A percentile compares a stretch with the other conserved stretches of the same genome.
These are phyloP conservation scores for Coelastrella sp. DNA, from an alignment of 139 green algal species.

Conservation along the genomic window DNA sequence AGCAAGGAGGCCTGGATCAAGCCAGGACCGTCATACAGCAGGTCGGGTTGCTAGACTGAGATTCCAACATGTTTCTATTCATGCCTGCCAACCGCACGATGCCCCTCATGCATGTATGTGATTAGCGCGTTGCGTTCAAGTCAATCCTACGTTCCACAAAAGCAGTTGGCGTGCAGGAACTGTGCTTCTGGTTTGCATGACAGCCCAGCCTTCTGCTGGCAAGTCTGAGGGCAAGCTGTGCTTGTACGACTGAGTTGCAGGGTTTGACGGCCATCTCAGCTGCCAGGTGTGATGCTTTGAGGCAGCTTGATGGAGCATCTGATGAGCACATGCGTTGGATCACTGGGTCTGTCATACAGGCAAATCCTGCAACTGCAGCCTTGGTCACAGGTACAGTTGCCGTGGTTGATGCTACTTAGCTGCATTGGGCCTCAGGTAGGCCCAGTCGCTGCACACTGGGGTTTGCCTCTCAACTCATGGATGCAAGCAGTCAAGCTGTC, in stretches of 20 bases:
- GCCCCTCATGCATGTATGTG: too few relatives aligned
- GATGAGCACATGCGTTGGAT: slow-evolving; percentile 73
- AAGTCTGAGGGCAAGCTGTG: not conserved
- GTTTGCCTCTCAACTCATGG: too few relatives aligned
- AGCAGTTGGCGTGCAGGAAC: too few relatives aligned
- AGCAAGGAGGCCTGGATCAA: slow-evolving; percentile 18
- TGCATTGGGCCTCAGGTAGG: not conserved
- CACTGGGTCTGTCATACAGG: slow-evolving; percentile 63
- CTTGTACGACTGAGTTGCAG: slow-evolving; percentile 3
- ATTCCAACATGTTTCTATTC: not conserved
- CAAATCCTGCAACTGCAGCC: slow-evolving; percentile 42
- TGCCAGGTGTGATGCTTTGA: slow-evolving; percentile 53
- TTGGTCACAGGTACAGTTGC: slow-evolving; percentile 31
- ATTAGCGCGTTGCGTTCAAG: too few relatives aligned
- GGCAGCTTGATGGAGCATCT: slow-evolving; percentile 2
- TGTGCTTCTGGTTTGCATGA: too few relatives aligned
- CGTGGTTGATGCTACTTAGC: not conserved
- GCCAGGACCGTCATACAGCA: slow-evolving; percentile 47
- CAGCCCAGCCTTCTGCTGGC: not conserved
- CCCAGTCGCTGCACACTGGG: too few relatives aligned
- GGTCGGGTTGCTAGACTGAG: slow-evolving; percentile 14
- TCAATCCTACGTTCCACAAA: too few relatives aligned
- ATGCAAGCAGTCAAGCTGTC: too few relatives aligned
- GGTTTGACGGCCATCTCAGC: slow-evolving; percentile 36
- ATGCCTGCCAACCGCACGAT: too few relatives aligned